Conservation (phyloP, 1,139 yeast species). For the Yamadazyma kanchanaburiensis region DNA sequence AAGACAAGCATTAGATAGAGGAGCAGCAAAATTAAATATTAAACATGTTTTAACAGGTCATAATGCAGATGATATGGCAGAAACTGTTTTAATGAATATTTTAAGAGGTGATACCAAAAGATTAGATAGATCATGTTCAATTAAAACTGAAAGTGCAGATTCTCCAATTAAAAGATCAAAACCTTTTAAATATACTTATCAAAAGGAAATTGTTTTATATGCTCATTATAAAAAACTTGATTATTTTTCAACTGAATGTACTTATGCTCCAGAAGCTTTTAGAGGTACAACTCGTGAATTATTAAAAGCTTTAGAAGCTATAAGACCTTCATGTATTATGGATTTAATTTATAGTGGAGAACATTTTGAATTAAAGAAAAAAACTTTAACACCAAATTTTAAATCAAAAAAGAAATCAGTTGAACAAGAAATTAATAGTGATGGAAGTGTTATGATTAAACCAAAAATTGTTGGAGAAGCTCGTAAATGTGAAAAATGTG, state of each 20-base stretch:
- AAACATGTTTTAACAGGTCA: constrained; percentile 96
- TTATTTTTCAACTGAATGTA: constrained; percentile 95
- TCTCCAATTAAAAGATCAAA: constrained; percentile 87
- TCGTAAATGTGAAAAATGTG: constrained; percentile 76
- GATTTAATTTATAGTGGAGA: constrained; percentile 96
- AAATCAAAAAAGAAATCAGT: constrained; percentile 20
- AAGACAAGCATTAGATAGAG: constrained; percentile 94
- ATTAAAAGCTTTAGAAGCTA: constrained; percentile 83
- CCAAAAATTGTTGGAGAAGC: constrained; percentile 48
- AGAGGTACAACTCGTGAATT: constrained; percentile 95
- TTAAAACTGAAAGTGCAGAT: constrained; percentile 76
- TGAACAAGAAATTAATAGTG: constrained; percentile 53
- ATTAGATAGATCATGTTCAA: constrained; percentile 84
- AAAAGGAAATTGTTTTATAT: constrained; percentile 94
- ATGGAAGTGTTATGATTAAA: constrained; percentile 54
- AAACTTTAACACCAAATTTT: constrained; percentile 36
- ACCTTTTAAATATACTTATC: constrained; percentile 94
- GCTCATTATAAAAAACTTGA: constrained; percentile 96
- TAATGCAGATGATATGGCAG: constrained; percentile 99
- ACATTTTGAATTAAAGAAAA: constrained; percentile 64
- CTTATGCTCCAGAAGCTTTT: constrained; percentile 98
- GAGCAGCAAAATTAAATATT: constrained; percentile 86
- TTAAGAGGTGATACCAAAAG: constrained; percentile 96
- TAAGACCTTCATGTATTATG: constrained; percentile 89
- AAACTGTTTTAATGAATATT: constrained; percentile 92